Conservation (phyloP, 441 rosid species). For the Flueggea neowawraea region DNA sequence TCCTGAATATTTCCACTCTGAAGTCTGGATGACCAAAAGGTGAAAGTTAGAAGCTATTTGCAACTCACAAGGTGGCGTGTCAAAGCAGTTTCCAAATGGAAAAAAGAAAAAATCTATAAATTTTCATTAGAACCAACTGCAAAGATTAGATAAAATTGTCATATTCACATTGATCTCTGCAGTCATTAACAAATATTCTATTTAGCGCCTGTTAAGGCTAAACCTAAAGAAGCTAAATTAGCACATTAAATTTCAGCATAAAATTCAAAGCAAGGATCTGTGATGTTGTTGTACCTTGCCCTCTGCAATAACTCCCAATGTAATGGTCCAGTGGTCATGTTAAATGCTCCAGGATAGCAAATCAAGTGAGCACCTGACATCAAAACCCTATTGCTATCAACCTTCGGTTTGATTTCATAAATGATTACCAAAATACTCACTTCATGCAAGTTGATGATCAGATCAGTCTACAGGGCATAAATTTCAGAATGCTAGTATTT, state of each 20-base stretch:
- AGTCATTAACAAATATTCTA: no score
- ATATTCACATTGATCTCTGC: no score
- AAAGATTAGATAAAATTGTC: not conserved
- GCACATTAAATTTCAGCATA: not conserved
- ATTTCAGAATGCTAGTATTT: no score
- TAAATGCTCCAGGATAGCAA: conserved; percentile 97
- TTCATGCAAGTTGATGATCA: no score
- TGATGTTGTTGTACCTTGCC: conserved; percentile 54
- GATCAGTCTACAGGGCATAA: no score
- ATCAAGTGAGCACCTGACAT: conserved; percentile 86
- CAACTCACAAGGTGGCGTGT: not conserved
- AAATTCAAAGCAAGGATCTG: not conserved
- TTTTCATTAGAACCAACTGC: conserved; percentile 1
- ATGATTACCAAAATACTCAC: not conserved
- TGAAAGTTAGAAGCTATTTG: not conserved
- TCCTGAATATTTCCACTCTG: not conserved
- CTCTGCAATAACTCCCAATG: conserved; percentile 96
- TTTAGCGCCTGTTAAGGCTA: not conserved
- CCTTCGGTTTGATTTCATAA: conserved; percentile 1
- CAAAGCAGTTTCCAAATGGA: not conserved
- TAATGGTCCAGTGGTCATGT: conserved; percentile 98
- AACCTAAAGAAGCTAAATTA: not conserved
- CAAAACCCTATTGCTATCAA: conserved; percentile 19
- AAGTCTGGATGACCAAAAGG: not conserved
- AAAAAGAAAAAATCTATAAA: no score